Base-by-base conservation (phyloP, 306 rosid genomes). In the Citrullus colocynthis region DNA sequence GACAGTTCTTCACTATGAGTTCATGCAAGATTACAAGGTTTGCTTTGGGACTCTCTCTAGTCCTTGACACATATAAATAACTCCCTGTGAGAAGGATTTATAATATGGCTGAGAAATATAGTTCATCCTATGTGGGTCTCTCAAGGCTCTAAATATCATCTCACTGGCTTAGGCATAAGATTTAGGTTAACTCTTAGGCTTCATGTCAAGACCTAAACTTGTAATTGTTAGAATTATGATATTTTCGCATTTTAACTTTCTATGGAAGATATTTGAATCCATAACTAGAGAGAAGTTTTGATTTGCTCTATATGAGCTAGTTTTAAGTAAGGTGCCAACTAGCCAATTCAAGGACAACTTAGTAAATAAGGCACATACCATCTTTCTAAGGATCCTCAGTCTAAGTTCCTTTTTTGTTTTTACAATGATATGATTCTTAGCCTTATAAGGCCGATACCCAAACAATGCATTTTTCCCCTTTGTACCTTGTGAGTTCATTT, bases 21-120 rank as follows among this genome's bases (percentile, higher is more conserved):
- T 95, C 86, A 95, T 92, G 98, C 98, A 95, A 88, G 98, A 95
- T 83, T 95, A 92, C 86, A 92, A 95, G 98, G 97, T 94, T 84
- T 76, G 82, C 67, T 28, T 58, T 77, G 21, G 56, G 80, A 63
- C 52, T 52, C 6, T 9, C 63, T 16, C 12, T 48, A 10, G 57
- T 28, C 36, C 36, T 69, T 28, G 59, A 72, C 42, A 49, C 9
- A 45, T 45, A 44, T 14, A 45, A 24, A 48, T 48, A 42, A 20
- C 36, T 69, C 55, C 36, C 36, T 11, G 34, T 67, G 24, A n/a
- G 10, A 42, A 69, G n/a, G 3, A 17, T 42, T 69, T 69, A 4
- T 18, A 44, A 44, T 51, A 24, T 71, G 56, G 7, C 39, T 28
- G 61, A 73, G 59, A 28, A 73, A 49, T 21, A 49, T 48, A 49